Base-by-base conservation (phyloP, 257 asterid genomes). In the Solanum gracilifrons region DNA sequence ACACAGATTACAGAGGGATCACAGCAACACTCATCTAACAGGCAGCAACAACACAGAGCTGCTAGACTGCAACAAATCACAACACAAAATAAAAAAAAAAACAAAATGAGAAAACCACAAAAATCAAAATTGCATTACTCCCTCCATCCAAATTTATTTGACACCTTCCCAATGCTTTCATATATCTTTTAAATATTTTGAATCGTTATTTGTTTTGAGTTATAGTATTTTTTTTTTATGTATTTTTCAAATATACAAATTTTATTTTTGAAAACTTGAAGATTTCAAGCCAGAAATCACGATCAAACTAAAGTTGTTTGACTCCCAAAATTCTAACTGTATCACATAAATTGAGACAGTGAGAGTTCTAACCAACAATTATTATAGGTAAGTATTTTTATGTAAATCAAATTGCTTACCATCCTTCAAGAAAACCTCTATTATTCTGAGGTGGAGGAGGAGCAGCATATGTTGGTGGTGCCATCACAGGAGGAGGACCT, bases 41-140 rank as follows among this genome's bases (percentile, higher is more conserved):
- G 29, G 85, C 85, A 82, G 32, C 85, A 82, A 48, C 85, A 80
- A 80, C 85, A 80, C 85, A 80, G 43, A 80, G 85, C 85, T 80
- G 85, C 69, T 29, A 80, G 29, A 13, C 85, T 80, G 85, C 84
- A 79, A 79, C 6, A 41, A 11, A 13, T 41, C n/a, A 39, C 36
- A n/a, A 36, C 16, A 23, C 15, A 21, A 39, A 13, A 76, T 13
- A 35, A 21, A 9, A 25, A 21, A 9, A 25, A 1, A 25, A 7
- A 15, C 20, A 25, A 79, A 25, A 77, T 0, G 2, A 1, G 4
- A 25, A 43, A 7, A 33, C 29, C 10, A 66, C 33, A 46, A 43
- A 15, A 43, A 41, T 27, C 8, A 41, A 25, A 41, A 13, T 23
- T 68, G 21, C 74, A 64, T 64, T 64, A 64, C 21, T 48, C 21